Base-by-base conservation (phyloP, 805 yeast genomes). In the Yarrowia bubula region DNA sequence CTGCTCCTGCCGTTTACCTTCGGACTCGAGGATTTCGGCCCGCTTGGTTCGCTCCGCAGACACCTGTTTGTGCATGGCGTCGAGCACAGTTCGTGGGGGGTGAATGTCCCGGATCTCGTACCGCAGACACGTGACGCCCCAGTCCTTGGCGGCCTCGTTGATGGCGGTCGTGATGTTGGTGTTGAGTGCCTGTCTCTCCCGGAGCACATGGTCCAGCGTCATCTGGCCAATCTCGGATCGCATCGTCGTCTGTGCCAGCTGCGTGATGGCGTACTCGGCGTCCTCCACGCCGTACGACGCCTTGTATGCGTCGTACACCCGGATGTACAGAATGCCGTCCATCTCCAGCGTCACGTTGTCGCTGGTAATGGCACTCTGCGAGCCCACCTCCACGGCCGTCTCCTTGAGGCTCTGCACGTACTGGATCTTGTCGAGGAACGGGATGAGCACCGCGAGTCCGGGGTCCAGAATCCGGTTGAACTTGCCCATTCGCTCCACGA, bases 21-120 rank as follows among this genome's bases (percentile, higher is more conserved):
- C 96, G 50, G 91, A 85, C 72, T 90, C 96, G 72, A 90, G 81
- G 69, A 90, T 90, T 75, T 90, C 93, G 1, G 96, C 96, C 67
- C 96, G 80, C 74, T 90, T 90, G 61, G 92, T 86, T 70, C 96
- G 80, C 75, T 90, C 96, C 50, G 96, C 95, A 66, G 88, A 83
- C 28, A 90, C 96, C 75, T 89, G 96, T 73, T 93, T 84, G 76
- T 90, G 96, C 96, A 90, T 90, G 32, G 96, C 95, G 71, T 88
- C 92, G 70, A 90, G 83, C 10, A 90, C 96, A 70, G 89, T 88
- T 41, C 82, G 81, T 2, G 96, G 96, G 1, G 96, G 96, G 73
- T 90, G 92, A 67, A 90, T 90, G 73, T 90, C 96, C 72, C 92
- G 83, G 76, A 90, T 89, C 75, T 90, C 96, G 75, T 90, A 89